These are phyloP conservation scores for Erysimum cheiri DNA, from an alignment of 441 rosid genomes.

Conservation along the genomic window DNA sequence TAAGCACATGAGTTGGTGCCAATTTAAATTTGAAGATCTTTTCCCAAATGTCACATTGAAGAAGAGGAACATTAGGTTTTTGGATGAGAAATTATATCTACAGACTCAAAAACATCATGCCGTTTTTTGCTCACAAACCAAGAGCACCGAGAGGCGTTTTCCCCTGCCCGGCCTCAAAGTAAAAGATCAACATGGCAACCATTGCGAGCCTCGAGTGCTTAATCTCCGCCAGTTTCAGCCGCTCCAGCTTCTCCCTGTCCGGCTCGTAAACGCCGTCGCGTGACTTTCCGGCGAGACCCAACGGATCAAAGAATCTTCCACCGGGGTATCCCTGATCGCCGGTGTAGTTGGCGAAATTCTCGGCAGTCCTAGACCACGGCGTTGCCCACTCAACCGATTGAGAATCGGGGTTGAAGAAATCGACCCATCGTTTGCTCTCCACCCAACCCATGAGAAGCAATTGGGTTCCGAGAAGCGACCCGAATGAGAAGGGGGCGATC, in stretches of 20 bases:
- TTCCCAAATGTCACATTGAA: constrained; percentile 34
- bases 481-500: constrained; percentile 90
- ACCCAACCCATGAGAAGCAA: constrained; percentile 98
- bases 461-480: constrained; percentile 80
- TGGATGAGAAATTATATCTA: constrained; percentile 40
- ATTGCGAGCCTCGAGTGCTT: constrained; percentile 94
- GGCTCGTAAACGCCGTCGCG: constrained; percentile 72
- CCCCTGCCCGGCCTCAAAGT: constrained; percentile 98
- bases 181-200: constrained; percentile 94
- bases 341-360: constrained; percentile 79
- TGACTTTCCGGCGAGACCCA: constrained; percentile 68
- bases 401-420: constrained; percentile 91
- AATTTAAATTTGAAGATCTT: constrained; percentile 10
- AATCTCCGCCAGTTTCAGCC: constrained; percentile 91
- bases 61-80: constrained; percentile 31
- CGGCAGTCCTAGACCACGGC: constrained; percentile 89
- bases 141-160: constrained; percentile 97
- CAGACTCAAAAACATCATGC: constrained; percentile 40
- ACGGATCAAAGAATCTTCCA: constrained; percentile 91
- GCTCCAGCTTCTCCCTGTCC: constrained; percentile 75
- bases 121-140: constrained; percentile 61
- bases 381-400: constrained; percentile 97
- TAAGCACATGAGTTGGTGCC: constrained; percentile 1
- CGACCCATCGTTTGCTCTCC: constrained; percentile 97
- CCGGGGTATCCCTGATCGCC: constrained; percentile 97